Conservation (phyloP, 768 basidiomycete genomes). For the Dentipellis fragilis region DNA sequence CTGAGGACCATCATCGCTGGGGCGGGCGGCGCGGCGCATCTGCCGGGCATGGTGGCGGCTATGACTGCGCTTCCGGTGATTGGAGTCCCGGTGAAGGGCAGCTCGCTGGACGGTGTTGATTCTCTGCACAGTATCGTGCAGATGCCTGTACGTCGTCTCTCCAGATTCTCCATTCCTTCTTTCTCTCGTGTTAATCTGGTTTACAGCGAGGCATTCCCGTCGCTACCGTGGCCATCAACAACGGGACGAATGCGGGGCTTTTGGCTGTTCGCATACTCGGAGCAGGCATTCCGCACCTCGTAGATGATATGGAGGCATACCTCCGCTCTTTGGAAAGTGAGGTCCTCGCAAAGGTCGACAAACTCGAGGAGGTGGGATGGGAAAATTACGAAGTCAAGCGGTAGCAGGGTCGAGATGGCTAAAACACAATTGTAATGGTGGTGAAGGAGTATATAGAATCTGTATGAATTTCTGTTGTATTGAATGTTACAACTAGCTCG, state of each 20-base stretch:
- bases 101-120: constrained; percentile 89
- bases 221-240: constrained; percentile 95
- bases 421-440: background rate
- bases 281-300: constrained; percentile 56
- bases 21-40: constrained; percentile 96
- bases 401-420: background rate
- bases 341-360: constrained; percentile 72
- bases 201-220: constrained; percentile 88
- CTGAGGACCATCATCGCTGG: constrained; percentile 80
- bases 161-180: background rate
- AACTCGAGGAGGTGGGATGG: constrained; percentile 75
- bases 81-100: constrained; percentile 95
- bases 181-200: constrained; percentile 3
- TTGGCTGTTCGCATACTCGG: constrained; percentile 87
- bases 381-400: constrained; percentile 56
- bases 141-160: constrained; percentile 76
- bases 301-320: constrained; percentile 65
- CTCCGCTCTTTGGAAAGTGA: constrained; percentile 59
- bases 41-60: constrained; percentile 97
- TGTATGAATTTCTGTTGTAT: no score
- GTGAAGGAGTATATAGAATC: background rate
- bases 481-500: no score
- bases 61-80: constrained; percentile 90
- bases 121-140: constrained; percentile 97
- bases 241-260: constrained; percentile 86